Evolutionary conservation across 2,329 filamentous ascomycete species (phyloP).

Genomic region (Aspergillus tanneri): DNA sequence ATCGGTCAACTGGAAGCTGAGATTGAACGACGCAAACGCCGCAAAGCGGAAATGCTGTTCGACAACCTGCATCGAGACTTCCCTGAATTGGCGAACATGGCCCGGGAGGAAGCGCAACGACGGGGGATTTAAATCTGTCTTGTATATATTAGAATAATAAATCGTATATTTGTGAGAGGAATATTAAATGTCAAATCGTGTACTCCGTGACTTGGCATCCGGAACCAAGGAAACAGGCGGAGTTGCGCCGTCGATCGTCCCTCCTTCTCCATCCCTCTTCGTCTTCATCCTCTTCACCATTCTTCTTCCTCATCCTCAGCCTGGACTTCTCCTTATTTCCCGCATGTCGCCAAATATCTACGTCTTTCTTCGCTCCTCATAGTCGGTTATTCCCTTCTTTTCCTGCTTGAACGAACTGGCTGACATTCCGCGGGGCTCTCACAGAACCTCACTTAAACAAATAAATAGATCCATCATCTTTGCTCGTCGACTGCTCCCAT

Average conservation of each 20-base stretch:
- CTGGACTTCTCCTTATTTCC: no score
- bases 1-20: conserved; percentile 20
- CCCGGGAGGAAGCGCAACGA: conserved; percentile 21
- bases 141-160: no score
- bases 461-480: no score
- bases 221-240: conserved; percentile 8
- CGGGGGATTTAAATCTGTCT: conserved; percentile 13
- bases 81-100: conserved; percentile 21
- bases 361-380: neutral
- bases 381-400: no score
- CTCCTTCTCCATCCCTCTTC: conserved; percentile 5
- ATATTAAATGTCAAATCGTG: no score
- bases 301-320: neutral
- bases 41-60: conserved; percentile 19
- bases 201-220: neutral
- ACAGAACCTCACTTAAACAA: no score
- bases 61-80: conserved; percentile 18
- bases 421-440: neutral
- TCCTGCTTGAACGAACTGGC: neutral
- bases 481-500: neutral
- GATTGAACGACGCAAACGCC: conserved; percentile 16
- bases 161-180: neutral
- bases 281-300: conserved; percentile 2
- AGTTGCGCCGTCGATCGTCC: conserved; percentile 13
- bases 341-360: neutral